Conservation (phyloP, 306 rosid genomes). For the Dicorynia guianensis region DNA sequence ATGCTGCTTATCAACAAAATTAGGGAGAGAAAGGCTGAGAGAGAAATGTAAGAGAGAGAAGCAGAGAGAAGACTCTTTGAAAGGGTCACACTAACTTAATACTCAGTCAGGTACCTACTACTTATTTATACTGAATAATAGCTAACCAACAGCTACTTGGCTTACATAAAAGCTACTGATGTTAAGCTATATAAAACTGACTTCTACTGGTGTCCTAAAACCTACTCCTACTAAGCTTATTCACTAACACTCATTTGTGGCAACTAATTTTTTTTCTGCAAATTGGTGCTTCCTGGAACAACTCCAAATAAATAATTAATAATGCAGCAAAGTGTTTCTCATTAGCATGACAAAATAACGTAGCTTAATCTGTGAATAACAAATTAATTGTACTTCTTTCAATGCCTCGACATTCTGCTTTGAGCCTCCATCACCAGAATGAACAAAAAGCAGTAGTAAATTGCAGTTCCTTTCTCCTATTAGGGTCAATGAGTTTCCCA, state of each 20-base stretch:
- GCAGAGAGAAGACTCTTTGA: no score
- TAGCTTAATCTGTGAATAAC: background rate
- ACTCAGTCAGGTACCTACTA: no score
- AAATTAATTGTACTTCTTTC: background rate
- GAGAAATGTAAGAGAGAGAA: no score
- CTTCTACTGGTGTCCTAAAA: no score
- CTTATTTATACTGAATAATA: no score
- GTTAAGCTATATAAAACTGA: no score
- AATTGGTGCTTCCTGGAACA: background rate
- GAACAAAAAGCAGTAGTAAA: background rate
- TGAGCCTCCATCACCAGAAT: slow-evolving; percentile 3
- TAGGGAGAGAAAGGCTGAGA: no score
- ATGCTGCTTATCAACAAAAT: background rate
- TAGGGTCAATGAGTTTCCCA: background rate
- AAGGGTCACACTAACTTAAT: no score
- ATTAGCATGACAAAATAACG: background rate
- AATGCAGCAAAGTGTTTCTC: background rate
- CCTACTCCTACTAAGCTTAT: no score
- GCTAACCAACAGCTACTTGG: no score
- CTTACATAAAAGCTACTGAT: no score
- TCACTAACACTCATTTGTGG: background rate
- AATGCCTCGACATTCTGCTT: background rate
- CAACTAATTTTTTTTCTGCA: background rate
- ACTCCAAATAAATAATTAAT: background rate
- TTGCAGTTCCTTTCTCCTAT: background rate